These are phyloP conservation scores for Mycena alexandri DNA, from an alignment of 768 basidiomycete species.

Conservation along the genomic window DNA sequence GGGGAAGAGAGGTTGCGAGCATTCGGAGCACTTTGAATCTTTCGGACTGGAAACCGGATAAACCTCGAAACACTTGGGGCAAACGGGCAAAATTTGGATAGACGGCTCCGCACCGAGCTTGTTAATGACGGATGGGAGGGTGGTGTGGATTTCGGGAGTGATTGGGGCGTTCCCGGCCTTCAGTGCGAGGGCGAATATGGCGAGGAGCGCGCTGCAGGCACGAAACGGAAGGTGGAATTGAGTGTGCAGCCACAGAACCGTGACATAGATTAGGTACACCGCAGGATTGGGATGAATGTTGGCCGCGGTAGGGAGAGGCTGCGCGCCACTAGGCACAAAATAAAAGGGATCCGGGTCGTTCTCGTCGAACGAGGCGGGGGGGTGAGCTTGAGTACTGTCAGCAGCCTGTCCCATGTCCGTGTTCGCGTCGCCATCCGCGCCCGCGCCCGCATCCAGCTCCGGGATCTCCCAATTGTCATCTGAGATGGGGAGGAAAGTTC, in stretches of 20 bases:
- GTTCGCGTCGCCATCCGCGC: background rate
- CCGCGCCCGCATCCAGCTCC: no score
- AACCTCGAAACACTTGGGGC: conserved; percentile 38
- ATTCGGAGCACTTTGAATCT: conserved; percentile 8
- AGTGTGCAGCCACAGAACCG: conserved; percentile 36
- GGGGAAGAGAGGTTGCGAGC: conserved; percentile 3
- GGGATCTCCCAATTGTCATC: conserved; percentile 1
- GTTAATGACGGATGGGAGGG: conserved; percentile 29
- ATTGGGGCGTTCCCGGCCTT: background rate
- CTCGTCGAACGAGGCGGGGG: background rate
- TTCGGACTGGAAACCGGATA: conserved; percentile 29
- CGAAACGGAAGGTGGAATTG: conserved; percentile 36
- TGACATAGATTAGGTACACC: conserved; percentile 27
- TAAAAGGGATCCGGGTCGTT: background rate
- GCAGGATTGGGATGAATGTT: background rate
- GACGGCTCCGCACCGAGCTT: conserved; percentile 22
- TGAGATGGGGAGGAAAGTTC: conserved; percentile 2
- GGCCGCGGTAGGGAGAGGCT: background rate
- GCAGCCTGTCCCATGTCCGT: background rate
- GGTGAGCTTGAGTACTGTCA: no score
- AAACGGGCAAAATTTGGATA: conserved; percentile 30
- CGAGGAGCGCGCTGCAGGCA: conserved; percentile 35
- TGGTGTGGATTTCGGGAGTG: conserved; percentile 22
- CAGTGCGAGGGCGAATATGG: conserved; percentile 18
- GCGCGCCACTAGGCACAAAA: no score